These are phyloP conservation scores for Colletotrichum trifolii DNA, from an alignment of 2,329 filamentous ascomycete species.

Conservation along the genomic window DNA sequence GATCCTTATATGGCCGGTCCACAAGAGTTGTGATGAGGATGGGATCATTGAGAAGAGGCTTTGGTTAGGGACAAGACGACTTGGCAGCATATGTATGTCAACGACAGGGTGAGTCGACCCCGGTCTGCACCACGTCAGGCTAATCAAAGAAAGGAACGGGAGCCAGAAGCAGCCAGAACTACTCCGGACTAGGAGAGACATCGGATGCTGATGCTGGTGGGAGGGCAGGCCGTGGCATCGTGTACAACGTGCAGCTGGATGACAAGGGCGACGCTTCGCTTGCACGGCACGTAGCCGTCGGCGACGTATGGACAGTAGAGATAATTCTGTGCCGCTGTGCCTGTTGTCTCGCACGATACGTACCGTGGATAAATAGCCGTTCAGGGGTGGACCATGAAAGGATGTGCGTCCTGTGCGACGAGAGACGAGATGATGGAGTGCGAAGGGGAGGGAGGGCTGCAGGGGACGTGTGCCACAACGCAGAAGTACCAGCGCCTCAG, in stretches of 20 bases:
- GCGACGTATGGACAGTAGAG: background rate
- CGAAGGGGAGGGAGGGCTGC: background rate
- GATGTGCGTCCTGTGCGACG: constrained; percentile 14
- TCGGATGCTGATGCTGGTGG: constrained; percentile 23
- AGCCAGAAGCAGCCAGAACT: constrained; percentile 15
- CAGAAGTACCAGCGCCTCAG: no score
- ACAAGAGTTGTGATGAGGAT: constrained; percentile 25
- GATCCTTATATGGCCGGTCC: constrained; percentile 23
- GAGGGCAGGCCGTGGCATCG: background rate
- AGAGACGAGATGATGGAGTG: constrained; percentile 31
- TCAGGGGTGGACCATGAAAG: constrained; percentile 23
- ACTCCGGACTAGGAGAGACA: background rate
- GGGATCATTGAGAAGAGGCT: constrained; percentile 2
- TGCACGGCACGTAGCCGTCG: constrained; percentile 20
- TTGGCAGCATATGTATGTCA: constrained; percentile 25
- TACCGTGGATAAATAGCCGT: constrained; percentile 1
- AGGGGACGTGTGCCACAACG: constrained; percentile 3
- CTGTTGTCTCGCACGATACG: constrained; percentile 24
- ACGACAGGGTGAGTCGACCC: constrained; percentile 13
- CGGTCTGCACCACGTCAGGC: constrained; percentile 3
- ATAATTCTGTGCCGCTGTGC: no score
- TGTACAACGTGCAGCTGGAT: constrained; percentile 7
- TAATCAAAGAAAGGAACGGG: constrained; percentile 34
- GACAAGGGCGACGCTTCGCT: background rate
- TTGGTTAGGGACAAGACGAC: background rate